A percentile compares a stretch with the other conserved stretches of the same genome.
Conservation (phyloP, 768 basidiomycete genomes). For the Rhodocollybia butyracea region DNA sequence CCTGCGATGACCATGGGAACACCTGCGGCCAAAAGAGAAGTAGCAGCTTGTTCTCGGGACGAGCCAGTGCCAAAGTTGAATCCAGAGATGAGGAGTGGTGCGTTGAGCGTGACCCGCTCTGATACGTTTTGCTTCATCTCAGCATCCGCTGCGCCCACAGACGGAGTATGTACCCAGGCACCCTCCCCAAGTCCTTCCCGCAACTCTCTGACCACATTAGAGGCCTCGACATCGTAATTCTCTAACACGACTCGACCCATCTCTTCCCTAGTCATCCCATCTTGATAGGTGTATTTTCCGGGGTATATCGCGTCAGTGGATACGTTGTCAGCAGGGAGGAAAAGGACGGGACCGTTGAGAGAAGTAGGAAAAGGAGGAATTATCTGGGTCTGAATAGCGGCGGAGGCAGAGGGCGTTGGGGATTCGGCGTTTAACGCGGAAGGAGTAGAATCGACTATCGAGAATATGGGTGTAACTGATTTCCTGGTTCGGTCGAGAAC, state of each 20-base stretch:
- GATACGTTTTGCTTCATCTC: constrained; percentile 3
- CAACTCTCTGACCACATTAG: constrained; percentile 22
- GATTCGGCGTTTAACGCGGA: constrained; percentile 41
- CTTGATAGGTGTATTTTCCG: constrained; percentile 50
- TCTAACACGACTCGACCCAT: constrained; percentile 99
- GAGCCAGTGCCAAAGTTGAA: constrained; percentile 99
- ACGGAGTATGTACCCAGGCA: neutral
- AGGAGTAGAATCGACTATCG: constrained; percentile 52
- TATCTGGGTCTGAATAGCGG: constrained; percentile 19
- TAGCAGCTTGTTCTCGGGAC: constrained; percentile 97
- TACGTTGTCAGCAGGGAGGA: constrained; percentile 93
- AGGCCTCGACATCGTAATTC: constrained; percentile 93
- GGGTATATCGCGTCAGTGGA: constrained; percentile 99
- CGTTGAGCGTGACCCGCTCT: constrained; percentile 37
- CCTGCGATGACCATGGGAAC: constrained; percentile 94
- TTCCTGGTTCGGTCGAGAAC: constrained; percentile 45
- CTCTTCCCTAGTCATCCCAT: constrained; percentile 92
- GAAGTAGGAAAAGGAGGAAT: constrained; percentile 62
- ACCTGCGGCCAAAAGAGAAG: constrained; percentile 92
- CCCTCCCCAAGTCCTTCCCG: neutral
- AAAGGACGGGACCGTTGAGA: constrained; percentile 86
- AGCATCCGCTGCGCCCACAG: neutral
- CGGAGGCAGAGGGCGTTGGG: constrained; percentile 16
- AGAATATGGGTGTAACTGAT: constrained; percentile 35
- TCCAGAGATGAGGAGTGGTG: constrained; percentile 83